phyloP scores from a whole-genome alignment of 163 green algal genomes.

The Prototheca stagnorum region DNA sequence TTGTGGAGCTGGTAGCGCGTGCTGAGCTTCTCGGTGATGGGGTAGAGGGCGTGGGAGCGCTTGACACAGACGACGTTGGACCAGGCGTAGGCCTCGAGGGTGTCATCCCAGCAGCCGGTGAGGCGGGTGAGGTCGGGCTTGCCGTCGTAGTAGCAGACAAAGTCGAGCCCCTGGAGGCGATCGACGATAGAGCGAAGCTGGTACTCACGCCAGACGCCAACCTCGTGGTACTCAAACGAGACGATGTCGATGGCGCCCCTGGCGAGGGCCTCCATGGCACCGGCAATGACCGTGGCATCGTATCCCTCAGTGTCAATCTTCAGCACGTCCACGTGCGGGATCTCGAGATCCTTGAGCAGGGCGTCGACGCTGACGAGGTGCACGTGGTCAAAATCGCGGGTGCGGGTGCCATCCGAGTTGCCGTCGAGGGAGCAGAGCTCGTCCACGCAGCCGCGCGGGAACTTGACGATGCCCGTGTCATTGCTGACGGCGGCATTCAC shows the following conservation, averaged over 20 bases:
- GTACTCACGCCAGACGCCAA: constrained; percentile 9
- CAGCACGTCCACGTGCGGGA: constrained; percentile 1
- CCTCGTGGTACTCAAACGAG: constrained; percentile 11
- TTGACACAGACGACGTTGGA: constrained; percentile 10
- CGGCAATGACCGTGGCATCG: constrained; percentile 4
- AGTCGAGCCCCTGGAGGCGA: constrained; percentile 5
- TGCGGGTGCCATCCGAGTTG: constrained; percentile 4
- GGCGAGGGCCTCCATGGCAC: constrained; percentile 2
- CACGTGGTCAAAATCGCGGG: constrained; percentile 1
- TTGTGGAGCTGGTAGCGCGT: neutral
- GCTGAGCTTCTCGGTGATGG: neutral
- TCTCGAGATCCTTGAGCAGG: constrained; percentile 5
- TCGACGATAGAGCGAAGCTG: neutral
- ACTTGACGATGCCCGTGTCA: constrained; percentile 1
- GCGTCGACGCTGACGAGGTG: constrained; percentile 3
- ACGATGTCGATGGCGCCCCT: neutral
- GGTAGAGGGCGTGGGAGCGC: neutral
- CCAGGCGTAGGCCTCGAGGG: constrained; percentile 7
- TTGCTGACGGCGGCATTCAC: constrained; percentile 10
- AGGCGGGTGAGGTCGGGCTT: constrained; percentile 2
- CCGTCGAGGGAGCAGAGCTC: constrained; percentile 13
- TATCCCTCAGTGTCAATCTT: constrained; percentile 11
- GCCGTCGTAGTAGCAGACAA: constrained; percentile 11
- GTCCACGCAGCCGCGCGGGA: constrained; percentile 6
- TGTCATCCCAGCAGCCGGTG: constrained; percentile 7